Conservation (phyloP, 2,329 filamentous ascomycete species). For the Fusarium papillatum region DNA sequence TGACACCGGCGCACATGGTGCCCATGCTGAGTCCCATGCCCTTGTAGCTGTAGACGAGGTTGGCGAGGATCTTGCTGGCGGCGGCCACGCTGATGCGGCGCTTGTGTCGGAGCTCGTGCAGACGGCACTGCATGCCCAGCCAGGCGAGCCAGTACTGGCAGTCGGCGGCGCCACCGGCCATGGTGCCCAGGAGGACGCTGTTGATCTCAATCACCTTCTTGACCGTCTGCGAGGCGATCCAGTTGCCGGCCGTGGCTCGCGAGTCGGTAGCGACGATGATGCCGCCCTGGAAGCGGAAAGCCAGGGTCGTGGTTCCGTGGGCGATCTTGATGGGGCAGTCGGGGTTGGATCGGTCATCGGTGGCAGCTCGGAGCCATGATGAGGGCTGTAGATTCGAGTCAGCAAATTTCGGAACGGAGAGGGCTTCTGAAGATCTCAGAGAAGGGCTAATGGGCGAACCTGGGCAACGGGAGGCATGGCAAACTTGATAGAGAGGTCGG, state of each 20-base stretch:
- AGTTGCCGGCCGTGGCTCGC: slow-evolving; percentile 95
- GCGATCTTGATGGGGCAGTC: slow-evolving; percentile 99
- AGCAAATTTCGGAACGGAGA: slow-evolving; percentile 7
- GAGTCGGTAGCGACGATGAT: slow-evolving; percentile 99
- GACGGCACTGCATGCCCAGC: slow-evolving; percentile 98
- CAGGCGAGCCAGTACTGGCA: slow-evolving; percentile 99
- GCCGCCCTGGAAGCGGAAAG: slow-evolving; percentile 97
- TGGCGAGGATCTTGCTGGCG: slow-evolving; percentile 98
- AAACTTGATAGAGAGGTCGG: slow-evolving; percentile 91
- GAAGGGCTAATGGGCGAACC: slow-evolving; percentile 65
- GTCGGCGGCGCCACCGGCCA: slow-evolving; percentile 98
- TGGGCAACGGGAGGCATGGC: slow-evolving; percentile 93
- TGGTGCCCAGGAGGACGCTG: slow-evolving; percentile 92
- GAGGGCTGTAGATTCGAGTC: slow-evolving; percentile 72
- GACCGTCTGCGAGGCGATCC: slow-evolving; percentile 99
- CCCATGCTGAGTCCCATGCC: slow-evolving; percentile 99
- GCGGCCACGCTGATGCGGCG: slow-evolving; percentile 97
- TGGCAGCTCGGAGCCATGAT: slow-evolving; percentile 95
- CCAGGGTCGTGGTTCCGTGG: slow-evolving; percentile 97
- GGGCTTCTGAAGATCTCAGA: background rate
- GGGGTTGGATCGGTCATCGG: slow-evolving; percentile 97
- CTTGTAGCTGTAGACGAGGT: slow-evolving; percentile 99
- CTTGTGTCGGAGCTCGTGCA: slow-evolving; percentile 99
- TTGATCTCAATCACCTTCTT: slow-evolving; percentile 99
- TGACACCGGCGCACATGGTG: slow-evolving; percentile 99